Base-by-base conservation (phyloP, 2,329 filamentous ascomycete species). In the Paramyrothecium sp. region DNA sequence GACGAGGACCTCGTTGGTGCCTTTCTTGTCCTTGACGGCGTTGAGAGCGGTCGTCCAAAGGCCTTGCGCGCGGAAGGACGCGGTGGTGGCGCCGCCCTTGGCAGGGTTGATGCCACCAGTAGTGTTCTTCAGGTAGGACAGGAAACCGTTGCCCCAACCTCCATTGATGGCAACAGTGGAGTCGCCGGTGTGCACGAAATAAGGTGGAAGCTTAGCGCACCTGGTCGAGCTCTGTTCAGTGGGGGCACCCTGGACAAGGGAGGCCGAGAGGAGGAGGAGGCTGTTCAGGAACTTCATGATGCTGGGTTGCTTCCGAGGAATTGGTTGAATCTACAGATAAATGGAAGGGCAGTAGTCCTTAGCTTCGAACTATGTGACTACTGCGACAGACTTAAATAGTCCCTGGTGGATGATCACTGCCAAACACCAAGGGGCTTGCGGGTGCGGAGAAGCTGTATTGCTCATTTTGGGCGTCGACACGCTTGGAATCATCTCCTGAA, bases 91-190 rank as follows among this genome's bases (percentile, higher is more conserved):
- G 12, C 81, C 82, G 59, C 81, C 81, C 62, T 82, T 76, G 3
- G 81, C 85, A 47, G 79, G 76, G 61, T 87, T 86, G 30, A 75
- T 69, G 3, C 83, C 84, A 47, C 71, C 73, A 1, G 83, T 82
- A 0, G 77, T 76, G 3, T 63, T 57, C 4, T 70, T 69, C 0
- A 88, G 73, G 0, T 78, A 79, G 0, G 75, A 75, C 8, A 86
- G 72, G 61, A 86, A 82, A 0, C 80, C 83, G 56, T 84, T 73
- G 23, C 83, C 83, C 83, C 83, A 86, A 22, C 82, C 79, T 26
- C 78, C 78, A 46, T 72, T 64, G 5, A 67, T 57, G 1, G 77
- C 77, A 7, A 78, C 80, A 2, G 79, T 81, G 3, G 75, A 78
- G 61, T 81, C 79, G 10, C 79, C 78, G 0, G 77, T 77, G 3